Percentiles rank a stretch among this genome's conserved stretches.
These are phyloP conservation scores for Pseudogymnoascus sp. DNA, from an alignment of 2,329 filamentous ascomycete species.

Conservation along the genomic window DNA sequence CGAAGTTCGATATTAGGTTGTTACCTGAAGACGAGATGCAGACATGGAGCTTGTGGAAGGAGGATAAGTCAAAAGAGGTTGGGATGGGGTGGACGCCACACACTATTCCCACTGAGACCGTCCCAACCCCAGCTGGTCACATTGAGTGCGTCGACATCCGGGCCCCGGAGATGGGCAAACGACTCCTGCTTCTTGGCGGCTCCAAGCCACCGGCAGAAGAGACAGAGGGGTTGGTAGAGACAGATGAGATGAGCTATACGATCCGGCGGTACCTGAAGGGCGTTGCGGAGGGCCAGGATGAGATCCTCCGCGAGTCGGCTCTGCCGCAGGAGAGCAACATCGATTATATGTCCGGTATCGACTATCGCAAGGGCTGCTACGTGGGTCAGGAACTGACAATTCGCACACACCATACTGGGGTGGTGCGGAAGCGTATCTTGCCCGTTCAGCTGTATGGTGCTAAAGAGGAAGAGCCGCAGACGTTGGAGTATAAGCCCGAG, in stretches of 20 bases:
- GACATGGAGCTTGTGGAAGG: slow-evolving; percentile 66
- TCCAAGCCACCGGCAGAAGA: slow-evolving; percentile 23
- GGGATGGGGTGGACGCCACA: slow-evolving; percentile 14
- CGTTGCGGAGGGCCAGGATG: slow-evolving; percentile 74
- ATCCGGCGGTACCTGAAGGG: slow-evolving; percentile 72
- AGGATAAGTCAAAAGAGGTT: slow-evolving; percentile 40
- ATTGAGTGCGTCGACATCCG: slow-evolving; percentile 39
- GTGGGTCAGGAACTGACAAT: slow-evolving; percentile 95
- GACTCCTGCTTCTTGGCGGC: slow-evolving; percentile 36
- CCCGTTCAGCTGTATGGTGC: slow-evolving; percentile 65
- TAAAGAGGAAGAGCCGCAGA: slow-evolving; percentile 32
- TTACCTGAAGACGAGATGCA: slow-evolving; percentile 56
- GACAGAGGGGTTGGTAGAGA: slow-evolving; percentile 37
- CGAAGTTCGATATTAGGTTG: slow-evolving; percentile 63
- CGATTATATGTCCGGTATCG: slow-evolving; percentile 75
- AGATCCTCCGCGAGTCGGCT: slow-evolving; percentile 63
- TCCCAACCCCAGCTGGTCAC: not conserved
- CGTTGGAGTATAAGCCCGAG: slow-evolving; percentile 41
- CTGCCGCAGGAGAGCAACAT: slow-evolving; percentile 86
- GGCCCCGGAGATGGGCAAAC: slow-evolving; percentile 47
- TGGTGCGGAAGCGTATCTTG: slow-evolving; percentile 83
- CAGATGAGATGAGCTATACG: slow-evolving; percentile 56
- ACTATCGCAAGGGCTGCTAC: slow-evolving; percentile 96
- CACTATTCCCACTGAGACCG: slow-evolving; percentile 4
- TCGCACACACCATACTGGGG: slow-evolving; percentile 85